These are phyloP conservation scores for Coemansia javaensis DNA, from an alignment of 192 early-diverging fungal species.

Conservation along the genomic window DNA sequence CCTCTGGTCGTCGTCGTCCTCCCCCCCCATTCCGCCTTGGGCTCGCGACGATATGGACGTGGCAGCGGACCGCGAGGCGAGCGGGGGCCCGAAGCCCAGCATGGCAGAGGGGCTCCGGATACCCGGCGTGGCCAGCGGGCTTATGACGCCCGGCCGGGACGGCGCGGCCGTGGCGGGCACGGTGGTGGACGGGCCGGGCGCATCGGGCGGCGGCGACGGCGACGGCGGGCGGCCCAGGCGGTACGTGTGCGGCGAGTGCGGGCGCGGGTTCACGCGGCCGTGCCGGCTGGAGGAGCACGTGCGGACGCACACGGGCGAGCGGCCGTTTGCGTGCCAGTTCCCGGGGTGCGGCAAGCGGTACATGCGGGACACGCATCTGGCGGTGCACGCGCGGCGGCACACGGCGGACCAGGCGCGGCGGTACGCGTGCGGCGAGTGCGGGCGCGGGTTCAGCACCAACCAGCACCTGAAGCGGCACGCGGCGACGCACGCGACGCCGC, in stretches of 20 bases:
- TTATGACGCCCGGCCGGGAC: constrained; percentile 3
- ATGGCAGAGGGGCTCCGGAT: too few relatives aligned
- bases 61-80: too few relatives aligned
- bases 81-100: too few relatives aligned
- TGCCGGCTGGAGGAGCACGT: constrained; percentile 54
- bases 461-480: constrained; percentile 53
- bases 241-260: constrained; percentile 17
- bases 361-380: constrained; percentile 44
- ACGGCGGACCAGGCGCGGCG: constrained; percentile 1
- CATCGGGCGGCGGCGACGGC: too few relatives aligned
- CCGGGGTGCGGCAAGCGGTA: constrained; percentile 71
- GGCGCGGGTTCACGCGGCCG: constrained; percentile 19
- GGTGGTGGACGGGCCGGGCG: too few relatives aligned
- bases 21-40: too few relatives aligned
- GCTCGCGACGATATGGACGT: too few relatives aligned
- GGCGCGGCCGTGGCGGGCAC: too few relatives aligned
- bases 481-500: constrained; percentile 22
- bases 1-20: too few relatives aligned
- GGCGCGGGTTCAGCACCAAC: constrained; percentile 38
- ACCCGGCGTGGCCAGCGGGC: constrained; percentile 1
- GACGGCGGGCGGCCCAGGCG: neutral
- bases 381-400: constrained; percentile 25
- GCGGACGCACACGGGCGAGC: constrained; percentile 68
- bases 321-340: constrained; percentile 66
- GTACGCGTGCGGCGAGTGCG: constrained; percentile 28